Base-by-base conservation (phyloP, 768 basidiomycete species). In the Gymnopilus junonius region DNA sequence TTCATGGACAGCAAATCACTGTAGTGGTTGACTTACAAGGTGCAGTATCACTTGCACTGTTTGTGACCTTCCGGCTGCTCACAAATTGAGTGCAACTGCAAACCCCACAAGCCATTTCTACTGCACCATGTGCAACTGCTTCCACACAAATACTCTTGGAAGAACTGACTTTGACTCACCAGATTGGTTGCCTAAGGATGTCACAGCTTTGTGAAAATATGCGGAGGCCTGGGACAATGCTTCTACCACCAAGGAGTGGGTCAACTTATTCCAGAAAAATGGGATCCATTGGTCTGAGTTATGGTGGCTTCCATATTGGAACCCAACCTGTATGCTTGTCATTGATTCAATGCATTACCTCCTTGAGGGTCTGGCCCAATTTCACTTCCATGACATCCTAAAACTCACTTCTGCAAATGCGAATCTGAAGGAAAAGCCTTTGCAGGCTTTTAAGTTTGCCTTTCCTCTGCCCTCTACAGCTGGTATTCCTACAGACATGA, bases 301-400 rank as follows among this genome's bases (percentile, higher is more conserved):
- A 0, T 66, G 74, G 27, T 42, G 61, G 1, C 68, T 80, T 6
- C 70, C 73, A 0, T 79, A 80, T 62, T 79, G 76, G 77, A 62
- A 78, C 34, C 71, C 74, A 1, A 65, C 67, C 1, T 20, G n/a
- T 1, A 73, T 68, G 34, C 21, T 69, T 0, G 67, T 74, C 0
- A 62, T 77, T 15, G 76, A 81, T 32, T 43, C 67, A 0, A 80
- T 79, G 78, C 78, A 79, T 40, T 64, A 67, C 4, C 60, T 78
- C 3, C 63, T 70, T 37, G 63, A 76, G 2, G 63, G 66, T n/a
- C 21, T 71, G 1, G 45, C 74, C 3, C 63, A 70, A 34, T 59
- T 63, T 40, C 75, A 76, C 54, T 67, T 63, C 45, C 64, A 65
- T 1, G 60, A 69, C 8, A 54, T 74, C 25, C 35, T 64, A 14